Evolutionary conservation across 345 rosid species (phyloP).

Genomic region (Heritiera littoralis): DNA sequence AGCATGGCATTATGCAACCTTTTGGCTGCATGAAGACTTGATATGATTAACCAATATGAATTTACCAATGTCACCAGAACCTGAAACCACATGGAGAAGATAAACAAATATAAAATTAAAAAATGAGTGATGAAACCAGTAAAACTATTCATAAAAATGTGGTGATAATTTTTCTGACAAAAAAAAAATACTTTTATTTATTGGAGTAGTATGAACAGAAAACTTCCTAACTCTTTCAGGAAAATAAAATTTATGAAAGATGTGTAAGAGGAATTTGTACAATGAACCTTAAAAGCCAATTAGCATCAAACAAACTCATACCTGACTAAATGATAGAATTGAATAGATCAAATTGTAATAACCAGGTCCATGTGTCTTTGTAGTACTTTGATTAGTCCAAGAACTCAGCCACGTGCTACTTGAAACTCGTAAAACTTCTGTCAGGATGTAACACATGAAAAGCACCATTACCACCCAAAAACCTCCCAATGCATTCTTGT

Average conservation of each 20-base stretch:
- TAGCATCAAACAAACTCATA: slow-evolving; percentile 34
- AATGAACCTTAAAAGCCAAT: neutral
- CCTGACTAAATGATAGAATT: slow-evolving; percentile 83
- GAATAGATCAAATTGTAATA: slow-evolving; percentile 80
- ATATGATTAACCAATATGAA: slow-evolving; percentile 86
- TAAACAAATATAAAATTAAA: neutral
- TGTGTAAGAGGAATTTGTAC: neutral
- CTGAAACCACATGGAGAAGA: slow-evolving; percentile 43
- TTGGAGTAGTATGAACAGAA: neutral
- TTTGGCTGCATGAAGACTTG: slow-evolving; percentile 88
- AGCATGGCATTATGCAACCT: slow-evolving; percentile 96
- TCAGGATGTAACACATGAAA: slow-evolving; percentile 65
- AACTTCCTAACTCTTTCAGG: neutral
- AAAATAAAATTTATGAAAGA: neutral
- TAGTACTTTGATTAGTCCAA: slow-evolving; percentile 82
- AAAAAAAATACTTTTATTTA: neutral
- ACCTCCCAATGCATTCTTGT: slow-evolving; percentile 96
- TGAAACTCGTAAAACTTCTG: slow-evolving; percentile 85
- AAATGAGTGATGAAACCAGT: neutral
- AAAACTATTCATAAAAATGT: neutral
- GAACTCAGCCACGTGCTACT: slow-evolving; percentile 96
- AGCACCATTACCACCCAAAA: slow-evolving; percentile 86
- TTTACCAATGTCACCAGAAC: slow-evolving; percentile 76
- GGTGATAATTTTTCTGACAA: neutral
- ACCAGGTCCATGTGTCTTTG: slow-evolving; percentile 53